phyloP scores from a whole-genome alignment of 768 basidiomycete genomes.

The Wakefieldia striispora region DNA sequence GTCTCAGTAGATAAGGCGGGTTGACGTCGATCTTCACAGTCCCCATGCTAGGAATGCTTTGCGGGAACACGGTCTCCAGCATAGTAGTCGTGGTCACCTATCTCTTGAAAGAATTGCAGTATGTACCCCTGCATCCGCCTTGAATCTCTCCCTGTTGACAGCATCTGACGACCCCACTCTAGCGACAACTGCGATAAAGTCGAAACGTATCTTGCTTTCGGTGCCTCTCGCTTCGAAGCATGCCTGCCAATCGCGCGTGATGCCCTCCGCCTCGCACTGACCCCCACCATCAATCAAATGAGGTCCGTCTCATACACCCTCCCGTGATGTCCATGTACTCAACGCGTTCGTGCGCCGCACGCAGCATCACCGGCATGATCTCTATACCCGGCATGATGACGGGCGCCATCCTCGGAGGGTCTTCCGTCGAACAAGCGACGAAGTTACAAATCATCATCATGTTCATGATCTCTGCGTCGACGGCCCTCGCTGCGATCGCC shows the following conservation, averaged over 20 bases:
- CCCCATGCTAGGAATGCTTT: conserved; percentile 83
- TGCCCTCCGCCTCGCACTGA: conserved; percentile 74
- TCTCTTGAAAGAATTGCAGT: conserved; percentile 75
- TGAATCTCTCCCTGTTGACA: neutral
- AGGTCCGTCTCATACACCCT: conserved; percentile 43
- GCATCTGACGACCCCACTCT: neutral
- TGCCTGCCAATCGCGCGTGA: conserved; percentile 76
- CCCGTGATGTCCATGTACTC: no score
- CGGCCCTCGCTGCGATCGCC: conserved; percentile 66
- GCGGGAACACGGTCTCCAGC: conserved; percentile 74
- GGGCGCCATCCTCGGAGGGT: conserved; percentile 84
- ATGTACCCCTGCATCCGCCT: conserved; percentile 26
- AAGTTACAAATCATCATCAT: conserved; percentile 90
- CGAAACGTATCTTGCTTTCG: conserved; percentile 83
- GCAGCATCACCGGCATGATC: conserved; percentile 70
- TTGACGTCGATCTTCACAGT: conserved; percentile 40
- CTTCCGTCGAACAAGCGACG: conserved; percentile 81
- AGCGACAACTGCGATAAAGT: conserved; percentile 85
- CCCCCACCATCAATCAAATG: conserved; percentile 85
- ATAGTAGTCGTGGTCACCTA: conserved; percentile 68
- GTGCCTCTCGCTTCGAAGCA: conserved; percentile 81
- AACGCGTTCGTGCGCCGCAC: no score
- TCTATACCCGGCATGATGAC: conserved; percentile 90
- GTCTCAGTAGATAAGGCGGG: neutral
- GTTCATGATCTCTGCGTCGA: conserved; percentile 87